Evolutionary conservation across 164 flowering plant genomes (phyloP).

Genomic region (Nymphaea colorata): DNA sequence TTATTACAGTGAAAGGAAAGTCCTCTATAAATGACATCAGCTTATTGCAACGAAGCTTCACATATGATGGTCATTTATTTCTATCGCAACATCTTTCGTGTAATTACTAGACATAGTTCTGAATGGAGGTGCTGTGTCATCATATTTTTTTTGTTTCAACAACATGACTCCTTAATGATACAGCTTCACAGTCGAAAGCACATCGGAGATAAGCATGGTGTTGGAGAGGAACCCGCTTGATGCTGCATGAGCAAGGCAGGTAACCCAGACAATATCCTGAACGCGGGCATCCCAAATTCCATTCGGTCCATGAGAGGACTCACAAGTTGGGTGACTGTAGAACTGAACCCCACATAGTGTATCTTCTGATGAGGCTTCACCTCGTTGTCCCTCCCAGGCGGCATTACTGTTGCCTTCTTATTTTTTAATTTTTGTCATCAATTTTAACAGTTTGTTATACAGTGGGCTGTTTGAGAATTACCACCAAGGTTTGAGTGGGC

Average conservation of each 20-base stretch:
- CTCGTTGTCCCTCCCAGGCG: too few relatives aligned
- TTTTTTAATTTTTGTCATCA: too few relatives aligned
- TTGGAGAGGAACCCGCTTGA: slow-evolving; percentile 8
- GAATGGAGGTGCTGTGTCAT: slow-evolving; percentile 5
- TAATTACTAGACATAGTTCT: neutral
- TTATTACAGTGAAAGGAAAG: neutral
- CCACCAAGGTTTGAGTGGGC: too few relatives aligned
- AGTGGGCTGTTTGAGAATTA: too few relatives aligned
- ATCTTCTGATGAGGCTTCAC: too few relatives aligned
- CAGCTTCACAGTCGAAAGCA: slow-evolving; percentile 6
- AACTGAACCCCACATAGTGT: slow-evolving; percentile 7
- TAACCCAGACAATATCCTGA: slow-evolving; percentile 8
- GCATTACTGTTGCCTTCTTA: too few relatives aligned
- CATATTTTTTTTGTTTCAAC: slow-evolving; percentile 7
- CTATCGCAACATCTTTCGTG: too few relatives aligned
- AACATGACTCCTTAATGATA: slow-evolving; percentile 11
- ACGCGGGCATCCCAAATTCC: slow-evolving; percentile 4
- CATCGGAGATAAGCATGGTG: neutral
- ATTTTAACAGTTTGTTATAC: too few relatives aligned
- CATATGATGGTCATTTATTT: too few relatives aligned
- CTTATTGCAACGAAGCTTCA: too few relatives aligned
- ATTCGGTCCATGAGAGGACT: slow-evolving; percentile 2
- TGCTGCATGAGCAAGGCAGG: slow-evolving; percentile 6
- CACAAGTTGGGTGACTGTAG: slow-evolving; percentile 4
- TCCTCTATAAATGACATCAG: neutral